Conservation (phyloP, 225 moss, liverwort and hornwort genomes). For the Thuidium tamariscinum region DNA sequence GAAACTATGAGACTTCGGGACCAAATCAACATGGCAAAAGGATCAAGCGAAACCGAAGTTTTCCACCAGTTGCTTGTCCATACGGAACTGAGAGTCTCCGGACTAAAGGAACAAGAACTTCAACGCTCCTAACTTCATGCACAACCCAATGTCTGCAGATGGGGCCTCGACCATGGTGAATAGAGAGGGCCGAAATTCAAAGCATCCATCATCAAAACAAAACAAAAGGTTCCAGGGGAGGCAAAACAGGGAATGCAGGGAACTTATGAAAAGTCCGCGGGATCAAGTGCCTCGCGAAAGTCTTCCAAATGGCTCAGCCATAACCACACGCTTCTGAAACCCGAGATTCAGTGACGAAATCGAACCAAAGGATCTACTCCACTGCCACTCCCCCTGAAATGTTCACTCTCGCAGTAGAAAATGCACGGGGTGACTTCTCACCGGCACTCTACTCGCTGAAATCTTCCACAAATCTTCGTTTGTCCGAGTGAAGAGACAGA, state of each 20-base stretch:
- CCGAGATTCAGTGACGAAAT: background rate
- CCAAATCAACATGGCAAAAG: too few relatives aligned
- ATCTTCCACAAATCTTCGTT: too few relatives aligned
- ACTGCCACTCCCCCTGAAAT: background rate
- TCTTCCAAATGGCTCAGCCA: background rate
- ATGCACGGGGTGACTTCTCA: background rate
- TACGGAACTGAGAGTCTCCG: background rate
- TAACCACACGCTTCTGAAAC: background rate
- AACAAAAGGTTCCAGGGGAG: background rate
- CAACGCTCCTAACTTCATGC: background rate
- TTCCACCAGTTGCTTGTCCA: fast-evolving
- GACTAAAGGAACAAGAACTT: fast-evolving
- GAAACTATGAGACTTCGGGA: too few relatives aligned
- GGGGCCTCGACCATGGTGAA: background rate
- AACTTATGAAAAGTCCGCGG: too few relatives aligned
- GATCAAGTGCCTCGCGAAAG: background rate
- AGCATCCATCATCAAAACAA: background rate
- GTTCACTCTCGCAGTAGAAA: background rate
- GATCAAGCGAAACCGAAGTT: background rate
- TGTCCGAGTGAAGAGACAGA: background rate
- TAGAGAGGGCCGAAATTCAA: too few relatives aligned
- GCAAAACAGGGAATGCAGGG: background rate
- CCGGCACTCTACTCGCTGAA: too few relatives aligned
- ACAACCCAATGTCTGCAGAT: background rate
- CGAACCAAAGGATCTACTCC: background rate